A percentile compares a stretch with the other conserved stretches of the same genome.
Conservation (phyloP, 495 filamentous ascomycete species). For the Penicillium diatomitis region DNA sequence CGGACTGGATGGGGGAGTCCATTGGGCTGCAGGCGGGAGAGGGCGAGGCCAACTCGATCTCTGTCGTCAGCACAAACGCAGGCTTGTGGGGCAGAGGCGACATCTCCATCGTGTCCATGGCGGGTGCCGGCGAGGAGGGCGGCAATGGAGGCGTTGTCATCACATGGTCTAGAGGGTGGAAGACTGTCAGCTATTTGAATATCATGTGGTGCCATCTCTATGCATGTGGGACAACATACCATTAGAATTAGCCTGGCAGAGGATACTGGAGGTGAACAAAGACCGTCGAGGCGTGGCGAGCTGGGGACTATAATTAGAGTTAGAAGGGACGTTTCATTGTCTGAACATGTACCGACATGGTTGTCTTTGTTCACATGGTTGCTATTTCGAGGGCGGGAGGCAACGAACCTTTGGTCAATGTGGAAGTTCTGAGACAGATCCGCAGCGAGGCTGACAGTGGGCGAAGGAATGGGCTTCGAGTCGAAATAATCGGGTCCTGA, state of each 20-base stretch:
- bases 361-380: neutral
- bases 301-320: conserved; percentile 60
- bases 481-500: conserved; percentile 62
- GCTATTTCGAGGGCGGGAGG: neutral
- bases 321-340: conserved; percentile 5
- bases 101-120: conserved; percentile 83
- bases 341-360: conserved; percentile 1
- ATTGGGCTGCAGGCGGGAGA: conserved; percentile 45
- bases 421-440: conserved; percentile 96
- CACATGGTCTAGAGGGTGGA: conserved; percentile 41
- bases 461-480: conserved; percentile 70
- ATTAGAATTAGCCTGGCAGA: conserved; percentile 54
- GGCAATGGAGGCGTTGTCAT: conserved; percentile 78
- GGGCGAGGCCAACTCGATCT: conserved; percentile 59
- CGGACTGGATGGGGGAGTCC: conserved; percentile 38
- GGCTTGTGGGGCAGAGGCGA: conserved; percentile 89
- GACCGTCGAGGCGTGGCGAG: conserved; percentile 85
- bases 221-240: conserved; percentile 45
- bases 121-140: conserved; percentile 68
- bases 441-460: conserved; percentile 78
- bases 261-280: conserved; percentile 76
- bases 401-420: conserved; percentile 73
- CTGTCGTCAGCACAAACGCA: conserved; percentile 45
- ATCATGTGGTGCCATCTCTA: neutral
- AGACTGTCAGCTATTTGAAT: conserved; percentile 1